A percentile compares a stretch with the other conserved stretches of the same genome.
phyloP scores from a whole-genome alignment of 495 filamentous ascomycete genomes.

The Usnea hakonensis region DNA sequence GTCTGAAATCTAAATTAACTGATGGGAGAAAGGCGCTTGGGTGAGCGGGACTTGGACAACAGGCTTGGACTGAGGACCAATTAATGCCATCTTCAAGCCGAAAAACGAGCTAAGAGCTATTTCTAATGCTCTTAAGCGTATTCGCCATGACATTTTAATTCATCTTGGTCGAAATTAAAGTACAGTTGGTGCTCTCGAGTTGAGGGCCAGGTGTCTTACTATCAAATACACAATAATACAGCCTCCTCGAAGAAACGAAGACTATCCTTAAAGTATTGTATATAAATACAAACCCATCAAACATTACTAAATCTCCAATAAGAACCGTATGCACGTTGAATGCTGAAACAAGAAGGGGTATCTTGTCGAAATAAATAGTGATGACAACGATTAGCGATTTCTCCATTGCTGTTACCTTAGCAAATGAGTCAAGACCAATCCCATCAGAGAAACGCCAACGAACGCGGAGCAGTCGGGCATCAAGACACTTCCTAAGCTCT shows the following conservation, averaged over 20 bases:
- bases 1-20: not conserved
- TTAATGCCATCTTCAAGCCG: no score
- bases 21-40: not conserved
- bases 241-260: not conserved
- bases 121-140: not conserved
- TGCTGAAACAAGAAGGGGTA: slow-evolving; percentile 4
- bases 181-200: not conserved
- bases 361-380: not conserved
- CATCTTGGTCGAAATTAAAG: no score
- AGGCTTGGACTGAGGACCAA: not conserved
- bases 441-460: not conserved
- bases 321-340: not conserved
- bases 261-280: not conserved
- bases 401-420: not conserved
- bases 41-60: not conserved
- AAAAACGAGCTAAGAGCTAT: not conserved
- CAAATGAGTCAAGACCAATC: not conserved
- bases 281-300: not conserved
- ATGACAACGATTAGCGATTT: not conserved
- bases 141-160: no score
- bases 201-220: not conserved
- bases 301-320: not conserved
- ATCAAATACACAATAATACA: no score
- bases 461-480: not conserved
- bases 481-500: not conserved